Percentiles rank a stretch among this genome's conserved stretches.
phyloP scores from a whole-genome alignment of 495 filamentous ascomycete genomes.

The Jackrogersella minutella region DNA sequence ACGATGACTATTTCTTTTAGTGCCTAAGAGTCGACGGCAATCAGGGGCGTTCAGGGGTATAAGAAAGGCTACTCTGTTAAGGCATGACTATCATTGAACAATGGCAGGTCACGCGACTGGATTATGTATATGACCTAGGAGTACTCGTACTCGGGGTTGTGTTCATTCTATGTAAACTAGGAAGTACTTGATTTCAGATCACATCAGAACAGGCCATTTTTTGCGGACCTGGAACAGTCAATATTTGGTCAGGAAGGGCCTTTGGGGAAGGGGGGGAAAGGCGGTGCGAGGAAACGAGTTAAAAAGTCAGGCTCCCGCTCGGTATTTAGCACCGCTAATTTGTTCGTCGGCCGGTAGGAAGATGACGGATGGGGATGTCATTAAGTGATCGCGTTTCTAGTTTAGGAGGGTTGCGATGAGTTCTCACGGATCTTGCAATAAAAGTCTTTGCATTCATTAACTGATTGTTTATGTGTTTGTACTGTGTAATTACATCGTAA shows the following conservation, averaged over 20 bases:
- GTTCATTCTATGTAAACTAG: conserved; percentile 45
- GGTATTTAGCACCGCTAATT: conserved; percentile 36
- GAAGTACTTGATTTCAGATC: conserved; percentile 31
- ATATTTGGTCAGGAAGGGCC: conserved; percentile 22
- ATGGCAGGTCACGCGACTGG: conserved; percentile 11
- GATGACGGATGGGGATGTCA: conserved; percentile 21
- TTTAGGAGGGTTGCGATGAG: conserved; percentile 36
- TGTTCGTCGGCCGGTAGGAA: conserved; percentile 29
- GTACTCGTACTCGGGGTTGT: conserved; percentile 32
- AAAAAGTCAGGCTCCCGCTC: conserved; percentile 27
- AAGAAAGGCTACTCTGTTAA: conserved; percentile 28
- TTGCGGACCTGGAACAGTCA: conserved; percentile 27
- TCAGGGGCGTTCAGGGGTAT: conserved; percentile 36
- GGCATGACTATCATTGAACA: conserved; percentile 3
- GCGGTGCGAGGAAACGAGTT: conserved; percentile 3
- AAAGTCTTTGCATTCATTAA: conserved; percentile 32
- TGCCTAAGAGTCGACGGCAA: conserved; percentile 19
- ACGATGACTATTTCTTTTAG: conserved; percentile 12
- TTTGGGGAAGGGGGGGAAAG: not conserved
- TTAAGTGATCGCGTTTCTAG: conserved; percentile 17
- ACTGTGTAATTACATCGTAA: not conserved
- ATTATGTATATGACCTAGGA: conserved; percentile 27
- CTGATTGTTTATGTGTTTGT: not conserved
- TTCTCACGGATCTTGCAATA: conserved; percentile 40
- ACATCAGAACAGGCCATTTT: conserved; percentile 5